phyloP scores from a whole-genome alignment of 345 rosid genomes.

The Geranium brycei region DNA sequence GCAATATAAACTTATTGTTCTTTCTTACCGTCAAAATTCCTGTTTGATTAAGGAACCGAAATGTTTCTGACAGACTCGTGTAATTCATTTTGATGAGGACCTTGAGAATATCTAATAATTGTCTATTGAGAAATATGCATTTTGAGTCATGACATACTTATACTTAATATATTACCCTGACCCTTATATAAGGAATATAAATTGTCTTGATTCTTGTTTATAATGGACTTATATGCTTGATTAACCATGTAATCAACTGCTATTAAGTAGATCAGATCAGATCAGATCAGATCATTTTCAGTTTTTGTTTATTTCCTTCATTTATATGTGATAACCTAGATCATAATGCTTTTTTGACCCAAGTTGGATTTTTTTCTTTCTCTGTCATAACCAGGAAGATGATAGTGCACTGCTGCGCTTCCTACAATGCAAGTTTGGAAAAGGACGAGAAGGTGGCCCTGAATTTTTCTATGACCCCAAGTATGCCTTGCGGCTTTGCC shows the following conservation, averaged over 20 bases:
- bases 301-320: not conserved
- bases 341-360: not conserved
- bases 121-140: not conserved
- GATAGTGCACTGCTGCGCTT: constrained; percentile 82
- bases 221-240: not conserved
- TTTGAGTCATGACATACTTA: too few species aligned
- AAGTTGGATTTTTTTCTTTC: constrained; percentile 10
- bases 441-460: constrained; percentile 78
- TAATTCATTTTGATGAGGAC: not conserved
- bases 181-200: too few species aligned
- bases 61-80: not conserved
- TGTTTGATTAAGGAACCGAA: not conserved
- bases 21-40: not conserved
- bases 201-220: not conserved
- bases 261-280: not conserved
- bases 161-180: too few species aligned
- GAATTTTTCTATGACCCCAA: constrained; percentile 96
- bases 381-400: constrained; percentile 54
- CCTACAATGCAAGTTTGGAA: constrained; percentile 93
- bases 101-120: not conserved
- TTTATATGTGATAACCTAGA: too few species aligned
- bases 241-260: not conserved
- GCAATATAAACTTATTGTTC: not conserved
- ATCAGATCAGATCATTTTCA: not conserved
- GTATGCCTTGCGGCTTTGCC: constrained; percentile 93